Base-by-base conservation (phyloP, 805 yeast species). In the Candida insectorum region DNA sequence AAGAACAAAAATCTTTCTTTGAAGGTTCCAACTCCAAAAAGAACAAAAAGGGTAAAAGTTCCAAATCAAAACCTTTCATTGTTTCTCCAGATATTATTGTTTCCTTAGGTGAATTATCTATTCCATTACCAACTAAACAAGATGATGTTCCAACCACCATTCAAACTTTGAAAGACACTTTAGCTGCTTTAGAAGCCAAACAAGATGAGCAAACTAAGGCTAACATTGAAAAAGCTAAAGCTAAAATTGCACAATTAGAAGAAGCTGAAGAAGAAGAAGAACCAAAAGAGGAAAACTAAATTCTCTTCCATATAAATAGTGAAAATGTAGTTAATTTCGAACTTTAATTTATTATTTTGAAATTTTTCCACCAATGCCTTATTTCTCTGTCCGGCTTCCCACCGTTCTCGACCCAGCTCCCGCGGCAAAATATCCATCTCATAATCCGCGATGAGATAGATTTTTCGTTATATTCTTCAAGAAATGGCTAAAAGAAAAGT, bases 191-290 rank as follows among this genome's bases (percentile, higher is more conserved):
- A 65, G 66, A 73, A 59, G 69, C 71, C 31, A 79, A 79, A 62
- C 95, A 87, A 68, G 89, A 81, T 40, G 85, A 79, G 37, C 85
- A 80, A 53, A 86, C 97, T 40, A 74, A 79, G 56, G 75, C 76
- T 59, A 82, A 84, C 58, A 70, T 84, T 45, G 85, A 74, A 50
- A 73, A 73, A 44, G 95, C 93, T 31, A 79, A 86, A 65, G 81
- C 79, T 36, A 82, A 82, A 59, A 74, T 86, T 45, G 82, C 81
- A 41, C 72, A 80, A 54, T 62, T 85, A 41, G 81, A 81, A 52
- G 73, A 72, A 33, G 68, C 63, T 31, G 75, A 52, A 26, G 58
- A 45, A 24, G 50, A 39, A 20, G 52, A 42, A 17, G 69, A 66
- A 25, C 69, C 64, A 41, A 80, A 71, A 42, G 73, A 57, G 20